Evolutionary conservation across 768 basidiomycete genomes (phyloP).

Genomic region (Coprinellus micaceus): DNA sequence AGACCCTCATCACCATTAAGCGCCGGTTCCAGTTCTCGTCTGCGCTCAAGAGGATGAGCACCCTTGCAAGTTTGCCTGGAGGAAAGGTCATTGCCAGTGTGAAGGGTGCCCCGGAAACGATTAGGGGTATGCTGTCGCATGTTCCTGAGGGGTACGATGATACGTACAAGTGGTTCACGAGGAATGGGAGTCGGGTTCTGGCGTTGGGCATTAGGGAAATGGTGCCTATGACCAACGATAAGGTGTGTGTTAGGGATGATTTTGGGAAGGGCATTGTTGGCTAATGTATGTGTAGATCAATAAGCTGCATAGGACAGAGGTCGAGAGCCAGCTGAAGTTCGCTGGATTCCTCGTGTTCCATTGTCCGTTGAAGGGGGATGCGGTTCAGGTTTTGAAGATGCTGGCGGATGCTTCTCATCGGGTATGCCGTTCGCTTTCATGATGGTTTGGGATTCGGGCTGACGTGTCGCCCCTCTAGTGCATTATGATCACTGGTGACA

Average conservation of each 20-base stretch:
- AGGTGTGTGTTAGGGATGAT: slow-evolving; percentile 43
- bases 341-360: slow-evolving; percentile 99
- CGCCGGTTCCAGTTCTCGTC: slow-evolving; percentile 98
- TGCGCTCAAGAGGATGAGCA: slow-evolving; percentile 96
- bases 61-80: slow-evolving; percentile 63
- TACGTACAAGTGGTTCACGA: slow-evolving; percentile 92
- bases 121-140: slow-evolving; percentile 75
- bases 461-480: slow-evolving; percentile 58
- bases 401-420: slow-evolving; percentile 94
- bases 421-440: slow-evolving; percentile 44
- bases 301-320: slow-evolving; percentile 74
- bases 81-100: slow-evolving; percentile 67
- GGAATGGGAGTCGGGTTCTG: slow-evolving; percentile 89
- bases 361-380: slow-evolving; percentile 93
- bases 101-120: slow-evolving; percentile 97
- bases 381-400: slow-evolving; percentile 88
- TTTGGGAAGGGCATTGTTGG: neutral
- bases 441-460: neutral
- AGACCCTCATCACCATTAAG: slow-evolving; percentile 65
- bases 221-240: slow-evolving; percentile 64
- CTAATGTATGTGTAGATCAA: slow-evolving; percentile 61
- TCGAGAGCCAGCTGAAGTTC: slow-evolving; percentile 76
- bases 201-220: slow-evolving; percentile 88
- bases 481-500: slow-evolving; percentile 99
- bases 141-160: slow-evolving; percentile 86